A percentile compares a stretch with the other conserved stretches of the same genome.
Evolutionary conservation across 306 rosid species (phyloP).

Genomic region (Oxytropis ochrocephala): DNA sequence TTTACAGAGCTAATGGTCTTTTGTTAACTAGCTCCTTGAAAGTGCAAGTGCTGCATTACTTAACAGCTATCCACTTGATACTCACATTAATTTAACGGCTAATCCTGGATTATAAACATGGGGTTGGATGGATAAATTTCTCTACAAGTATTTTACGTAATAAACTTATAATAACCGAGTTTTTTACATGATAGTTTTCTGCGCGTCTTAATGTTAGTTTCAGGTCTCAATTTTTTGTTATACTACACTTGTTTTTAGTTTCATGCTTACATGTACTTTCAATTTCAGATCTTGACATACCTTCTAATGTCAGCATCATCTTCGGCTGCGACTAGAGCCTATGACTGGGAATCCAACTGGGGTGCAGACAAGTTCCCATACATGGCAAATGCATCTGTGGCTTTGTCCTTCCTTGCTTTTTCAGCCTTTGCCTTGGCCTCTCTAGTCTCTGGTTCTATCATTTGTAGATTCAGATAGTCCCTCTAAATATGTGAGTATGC

Average conservation of each 20-base stretch:
- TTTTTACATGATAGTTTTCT: no score
- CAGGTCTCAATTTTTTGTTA: no score
- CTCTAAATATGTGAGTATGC: neutral
- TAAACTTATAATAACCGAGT: no score
- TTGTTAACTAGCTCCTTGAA: neutral
- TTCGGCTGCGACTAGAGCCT: slow-evolving; percentile 74
- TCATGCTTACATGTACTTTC: neutral
- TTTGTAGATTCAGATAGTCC: slow-evolving; percentile 46
- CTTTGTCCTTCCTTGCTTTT: slow-evolving; percentile 67
- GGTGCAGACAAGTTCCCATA: slow-evolving; percentile 74
- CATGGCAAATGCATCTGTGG: slow-evolving; percentile 67
- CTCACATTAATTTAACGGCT: no score
- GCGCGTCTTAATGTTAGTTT: no score
- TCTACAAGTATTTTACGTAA: no score
- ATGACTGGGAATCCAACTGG: slow-evolving; percentile 84
- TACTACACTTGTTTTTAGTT: no score
- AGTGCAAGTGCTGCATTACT: no score
- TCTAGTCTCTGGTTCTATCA: slow-evolving; percentile 61
- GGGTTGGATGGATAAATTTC: no score
- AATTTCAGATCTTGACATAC: slow-evolving; percentile 62
- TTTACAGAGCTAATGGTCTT: neutral
- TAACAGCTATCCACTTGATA: no score
- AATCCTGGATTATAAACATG: no score
- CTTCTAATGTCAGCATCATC: slow-evolving; percentile 83
- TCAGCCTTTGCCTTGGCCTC: slow-evolving; percentile 62